A percentile compares a stretch with the other conserved stretches of the same genome.
Evolutionary conservation across 768 basidiomycete genomes (phyloP).

Genomic region (Artomyces pyxidatus): DNA sequence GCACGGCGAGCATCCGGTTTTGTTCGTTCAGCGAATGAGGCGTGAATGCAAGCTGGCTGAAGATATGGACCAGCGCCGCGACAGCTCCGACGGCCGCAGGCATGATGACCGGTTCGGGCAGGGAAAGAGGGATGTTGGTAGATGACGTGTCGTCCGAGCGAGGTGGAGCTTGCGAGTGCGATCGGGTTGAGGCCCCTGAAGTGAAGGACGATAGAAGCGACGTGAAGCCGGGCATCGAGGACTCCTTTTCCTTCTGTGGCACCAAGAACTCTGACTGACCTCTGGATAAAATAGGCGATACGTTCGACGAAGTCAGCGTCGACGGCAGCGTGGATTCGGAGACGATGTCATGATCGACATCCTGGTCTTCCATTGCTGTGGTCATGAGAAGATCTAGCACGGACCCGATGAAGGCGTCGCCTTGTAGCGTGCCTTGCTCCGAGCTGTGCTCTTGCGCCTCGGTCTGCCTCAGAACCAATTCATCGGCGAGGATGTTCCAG

Average conservation of each 20-base stretch:
- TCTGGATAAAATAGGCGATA: conserved; percentile 50
- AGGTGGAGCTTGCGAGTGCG: conserved; percentile 41
- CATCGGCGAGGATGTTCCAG: conserved; percentile 19
- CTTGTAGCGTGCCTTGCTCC: conserved; percentile 23
- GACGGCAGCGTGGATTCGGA: conserved; percentile 9
- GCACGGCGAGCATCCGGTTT: conserved; percentile 45
- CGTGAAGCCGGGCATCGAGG: conserved; percentile 52
- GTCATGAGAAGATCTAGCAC: conserved; percentile 12
- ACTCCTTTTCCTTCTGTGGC: conserved; percentile 33
- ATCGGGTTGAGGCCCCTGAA: conserved; percentile 43
- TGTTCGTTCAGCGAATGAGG: conserved; percentile 41
- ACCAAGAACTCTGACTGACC: conserved; percentile 47
- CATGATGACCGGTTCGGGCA: conserved; percentile 12
- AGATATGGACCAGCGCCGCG: conserved; percentile 54
- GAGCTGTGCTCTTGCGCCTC: conserved; percentile 32
- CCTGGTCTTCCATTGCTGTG: conserved; percentile 4
- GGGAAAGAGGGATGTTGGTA: conserved; percentile 20
- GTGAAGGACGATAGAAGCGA: conserved; percentile 56
- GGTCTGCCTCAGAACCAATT: conserved; percentile 21
- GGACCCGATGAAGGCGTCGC: conserved; percentile 2
- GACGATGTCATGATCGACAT: conserved; percentile 6
- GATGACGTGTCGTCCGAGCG: conserved; percentile 29
- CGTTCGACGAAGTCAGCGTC: conserved; percentile 18
- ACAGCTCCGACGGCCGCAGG: conserved; percentile 52
- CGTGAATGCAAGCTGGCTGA: conserved; percentile 65